phyloP scores from a whole-genome alignment of 225 moss, liverwort and hornwort genomes.

The Takakia lepidozioides region DNA sequence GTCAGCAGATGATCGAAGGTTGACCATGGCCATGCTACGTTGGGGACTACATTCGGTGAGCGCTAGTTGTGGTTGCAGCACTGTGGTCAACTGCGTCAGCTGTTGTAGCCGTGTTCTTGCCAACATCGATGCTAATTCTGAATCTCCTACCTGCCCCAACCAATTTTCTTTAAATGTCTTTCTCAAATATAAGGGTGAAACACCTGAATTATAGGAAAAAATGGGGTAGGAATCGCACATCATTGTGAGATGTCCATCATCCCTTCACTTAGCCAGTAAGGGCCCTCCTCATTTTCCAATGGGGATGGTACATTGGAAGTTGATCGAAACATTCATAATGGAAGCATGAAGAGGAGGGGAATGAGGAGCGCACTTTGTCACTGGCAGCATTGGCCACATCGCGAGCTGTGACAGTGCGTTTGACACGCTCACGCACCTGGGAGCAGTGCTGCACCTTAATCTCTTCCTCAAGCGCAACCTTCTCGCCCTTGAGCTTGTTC shows the following conservation, averaged over 20 bases:
- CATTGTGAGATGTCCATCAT: not conserved
- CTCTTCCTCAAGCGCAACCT: conserved; percentile 79
- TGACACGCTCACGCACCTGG: conserved; percentile 63
- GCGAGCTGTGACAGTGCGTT: conserved; percentile 59
- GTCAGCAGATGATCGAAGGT: conserved; percentile 15
- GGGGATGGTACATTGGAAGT: too few species aligned
- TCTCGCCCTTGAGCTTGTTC: conserved; percentile 74
- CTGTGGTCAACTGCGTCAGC: conserved; percentile 20
- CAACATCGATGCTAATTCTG: conserved; percentile 81
- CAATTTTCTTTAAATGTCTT: not conserved
- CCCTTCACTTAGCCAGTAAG: not conserved
- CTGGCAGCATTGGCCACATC: conserved; percentile 77
- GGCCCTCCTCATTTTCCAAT: too few species aligned
- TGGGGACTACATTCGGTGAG: conserved; percentile 24
- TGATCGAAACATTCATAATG: too few species aligned
- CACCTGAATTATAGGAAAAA: too few species aligned
- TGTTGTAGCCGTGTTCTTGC: conserved; percentile 77
- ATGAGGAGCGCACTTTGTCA: conserved; percentile 50
- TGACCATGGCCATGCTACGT: conserved; percentile 15
- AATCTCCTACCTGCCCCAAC: conserved; percentile 66
- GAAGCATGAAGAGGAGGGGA: not conserved
- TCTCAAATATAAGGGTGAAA: not conserved
- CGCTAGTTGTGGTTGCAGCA: conserved; percentile 10
- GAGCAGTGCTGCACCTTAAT: conserved; percentile 67
- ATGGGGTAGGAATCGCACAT: not conserved